Evolutionary conservation across 2,329 filamentous ascomycete genomes (phyloP).

Genomic region (Exutisphaerella laricina): DNA sequence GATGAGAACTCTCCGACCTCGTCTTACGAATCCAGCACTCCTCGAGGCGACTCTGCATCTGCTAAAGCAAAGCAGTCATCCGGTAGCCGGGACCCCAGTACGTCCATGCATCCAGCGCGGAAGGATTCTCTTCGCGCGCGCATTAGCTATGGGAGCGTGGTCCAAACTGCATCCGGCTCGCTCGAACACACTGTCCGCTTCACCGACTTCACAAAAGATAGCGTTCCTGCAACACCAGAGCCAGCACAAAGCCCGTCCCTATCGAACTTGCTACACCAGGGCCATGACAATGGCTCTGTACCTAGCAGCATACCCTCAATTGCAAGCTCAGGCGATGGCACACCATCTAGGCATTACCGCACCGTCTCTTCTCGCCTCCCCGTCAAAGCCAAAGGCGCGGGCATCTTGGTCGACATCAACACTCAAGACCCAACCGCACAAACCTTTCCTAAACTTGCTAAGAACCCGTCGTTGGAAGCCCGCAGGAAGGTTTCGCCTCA

Average conservation of each 20-base stretch:
- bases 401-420: slow-evolving; percentile 23
- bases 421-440: slow-evolving; percentile 4
- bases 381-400: slow-evolving; percentile 24
- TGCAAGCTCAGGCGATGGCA: not conserved
- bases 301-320: slow-evolving; percentile 1
- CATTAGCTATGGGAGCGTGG: not conserved
- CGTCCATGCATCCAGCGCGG: not conserved
- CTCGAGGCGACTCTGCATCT: no score
- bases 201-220: slow-evolving; percentile 1
- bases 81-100: not conserved
- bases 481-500: slow-evolving; percentile 13
- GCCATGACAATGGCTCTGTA: slow-evolving; percentile 13
- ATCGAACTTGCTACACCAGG: slow-evolving; percentile 26
- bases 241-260: slow-evolving; percentile 23
- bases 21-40: not conserved
- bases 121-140: slow-evolving; percentile 1
- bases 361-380: slow-evolving; percentile 27
- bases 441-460: not conserved
- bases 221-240: slow-evolving; percentile 5
- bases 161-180: not conserved
- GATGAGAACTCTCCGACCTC: not conserved
- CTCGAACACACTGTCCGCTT: not conserved
- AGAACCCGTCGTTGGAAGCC: slow-evolving; percentile 10
- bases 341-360: slow-evolving; percentile 1
- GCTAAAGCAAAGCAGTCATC: not conserved